A percentile compares a stretch with the other conserved stretches of the same genome.
Conservation (phyloP, 2,329 filamentous ascomycete species). For the Bipolaris victoriae region DNA sequence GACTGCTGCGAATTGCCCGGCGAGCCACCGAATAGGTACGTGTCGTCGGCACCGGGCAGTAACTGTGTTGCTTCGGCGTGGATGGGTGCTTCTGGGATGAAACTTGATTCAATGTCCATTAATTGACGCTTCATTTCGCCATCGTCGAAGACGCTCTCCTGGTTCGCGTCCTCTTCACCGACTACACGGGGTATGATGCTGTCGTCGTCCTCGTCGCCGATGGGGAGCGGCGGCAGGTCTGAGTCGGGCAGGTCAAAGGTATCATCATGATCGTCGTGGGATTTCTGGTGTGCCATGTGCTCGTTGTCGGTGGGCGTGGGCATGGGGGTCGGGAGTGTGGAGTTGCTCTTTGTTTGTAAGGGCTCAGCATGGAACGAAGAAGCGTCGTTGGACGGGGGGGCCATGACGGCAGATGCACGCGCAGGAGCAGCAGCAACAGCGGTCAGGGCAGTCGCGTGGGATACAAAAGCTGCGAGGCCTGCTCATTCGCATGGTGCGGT, state of each 20-base stretch:
- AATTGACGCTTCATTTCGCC: slow-evolving; percentile 64
- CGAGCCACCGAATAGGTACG: slow-evolving; percentile 53
- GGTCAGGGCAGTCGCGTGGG: slow-evolving; percentile 25
- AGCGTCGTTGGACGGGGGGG: slow-evolving; percentile 24
- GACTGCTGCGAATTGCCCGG: slow-evolving; percentile 36
- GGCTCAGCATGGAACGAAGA: slow-evolving; percentile 33
- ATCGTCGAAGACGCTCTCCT: slow-evolving; percentile 58
- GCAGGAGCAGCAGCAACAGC: neutral
- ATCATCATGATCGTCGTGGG: slow-evolving; percentile 42
- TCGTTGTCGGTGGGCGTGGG: slow-evolving; percentile 18
- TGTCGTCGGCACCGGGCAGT: slow-evolving; percentile 52
- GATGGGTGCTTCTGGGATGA: slow-evolving; percentile 61
- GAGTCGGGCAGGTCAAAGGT: slow-evolving; percentile 45
- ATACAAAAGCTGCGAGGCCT: slow-evolving; percentile 9
- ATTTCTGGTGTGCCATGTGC: slow-evolving; percentile 36
- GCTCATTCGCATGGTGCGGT: slow-evolving; percentile 36
- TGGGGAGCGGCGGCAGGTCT: slow-evolving; percentile 50
- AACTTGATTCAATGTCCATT: slow-evolving; percentile 69
- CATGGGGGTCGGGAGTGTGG: slow-evolving; percentile 25
- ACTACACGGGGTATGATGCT: slow-evolving; percentile 46
- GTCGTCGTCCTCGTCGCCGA: slow-evolving; percentile 49
- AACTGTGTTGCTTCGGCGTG: slow-evolving; percentile 32
- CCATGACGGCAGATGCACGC: slow-evolving; percentile 31
- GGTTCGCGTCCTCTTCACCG: slow-evolving; percentile 37
- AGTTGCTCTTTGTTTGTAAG: slow-evolving; percentile 31